phyloP scores from a whole-genome alignment of 73 alveolate genomes.

The Tetrahymena borealis region DNA sequence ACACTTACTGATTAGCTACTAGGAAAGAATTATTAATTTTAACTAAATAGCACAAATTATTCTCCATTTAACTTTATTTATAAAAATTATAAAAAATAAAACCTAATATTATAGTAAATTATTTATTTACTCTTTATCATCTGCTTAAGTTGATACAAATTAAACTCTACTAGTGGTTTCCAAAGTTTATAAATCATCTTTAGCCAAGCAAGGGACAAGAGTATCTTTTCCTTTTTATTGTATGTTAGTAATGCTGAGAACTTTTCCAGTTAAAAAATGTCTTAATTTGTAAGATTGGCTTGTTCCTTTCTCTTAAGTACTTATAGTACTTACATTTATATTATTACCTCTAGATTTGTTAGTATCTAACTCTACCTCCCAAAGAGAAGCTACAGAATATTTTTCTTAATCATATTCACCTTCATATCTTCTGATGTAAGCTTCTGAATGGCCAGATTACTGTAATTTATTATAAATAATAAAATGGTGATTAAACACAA shows the following conservation, averaged over 20 bases:
- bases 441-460: slow-evolving; percentile 53
- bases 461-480: slow-evolving; percentile 33
- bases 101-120: neutral
- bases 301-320: neutral
- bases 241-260: neutral
- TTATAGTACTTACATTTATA: neutral
- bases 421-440: slow-evolving; percentile 37
- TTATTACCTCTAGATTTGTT: neutral
- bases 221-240: neutral
- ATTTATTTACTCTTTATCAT: neutral
- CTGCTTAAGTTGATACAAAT: neutral
- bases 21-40: neutral
- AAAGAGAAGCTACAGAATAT: neutral
- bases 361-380: neutral
- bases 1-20: neutral
- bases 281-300: neutral
- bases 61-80: neutral
- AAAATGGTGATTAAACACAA: neutral
- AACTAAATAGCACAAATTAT: neutral
- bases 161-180: neutral
- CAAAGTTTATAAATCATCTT: neutral
- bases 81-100: neutral
- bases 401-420: slow-evolving; percentile 33
- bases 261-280: neutral
- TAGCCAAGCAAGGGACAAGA: neutral